Evolutionary conservation across 2,329 filamentous ascomycete genomes (phyloP).

Genomic region (Metarhizium guizhouense): DNA sequence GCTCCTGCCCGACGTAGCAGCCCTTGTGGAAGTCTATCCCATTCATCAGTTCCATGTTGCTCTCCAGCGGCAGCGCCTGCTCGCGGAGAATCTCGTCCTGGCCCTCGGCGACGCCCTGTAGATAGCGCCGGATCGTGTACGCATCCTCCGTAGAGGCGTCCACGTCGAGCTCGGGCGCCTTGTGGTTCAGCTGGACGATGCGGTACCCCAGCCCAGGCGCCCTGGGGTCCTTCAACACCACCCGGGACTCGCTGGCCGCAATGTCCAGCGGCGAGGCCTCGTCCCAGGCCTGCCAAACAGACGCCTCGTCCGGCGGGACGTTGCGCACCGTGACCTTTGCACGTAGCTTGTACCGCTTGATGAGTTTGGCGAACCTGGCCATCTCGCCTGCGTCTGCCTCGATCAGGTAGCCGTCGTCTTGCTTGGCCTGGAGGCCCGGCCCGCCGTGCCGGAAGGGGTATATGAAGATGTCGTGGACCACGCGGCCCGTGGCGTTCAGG

Average conservation of each 20-base stretch:
- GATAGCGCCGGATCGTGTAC: conserved; percentile 70
- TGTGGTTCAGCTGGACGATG: conserved; percentile 25
- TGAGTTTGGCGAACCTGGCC: conserved; percentile 54
- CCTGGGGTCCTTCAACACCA: conserved; percentile 41
- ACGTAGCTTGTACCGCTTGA: conserved; percentile 79
- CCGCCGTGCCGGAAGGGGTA: conserved; percentile 49
- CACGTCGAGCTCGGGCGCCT: conserved; percentile 29
- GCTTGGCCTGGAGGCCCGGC: conserved; percentile 13
- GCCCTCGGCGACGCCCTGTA: conserved; percentile 78
- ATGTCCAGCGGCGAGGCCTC: conserved; percentile 24
- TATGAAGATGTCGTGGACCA: conserved; percentile 85
- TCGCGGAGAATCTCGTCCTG: conserved; percentile 66
- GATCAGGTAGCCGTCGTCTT: conserved; percentile 48
- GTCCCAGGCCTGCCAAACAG: conserved; percentile 69
- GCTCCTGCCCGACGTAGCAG: conserved; percentile 93
- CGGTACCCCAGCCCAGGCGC: conserved; percentile 48
- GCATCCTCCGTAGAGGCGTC: conserved; percentile 41
- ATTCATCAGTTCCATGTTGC: conserved; percentile 76
- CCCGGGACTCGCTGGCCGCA: conserved; percentile 7
- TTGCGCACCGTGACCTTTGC: conserved; percentile 65
- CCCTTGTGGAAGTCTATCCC: conserved; percentile 92
- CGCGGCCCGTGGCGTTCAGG: conserved; percentile 73
- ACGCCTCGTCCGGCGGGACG: conserved; percentile 54
- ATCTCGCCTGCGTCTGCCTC: conserved; percentile 71
- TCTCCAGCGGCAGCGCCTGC: conserved; percentile 73